phyloP scores from a whole-genome alignment of 257 asterid genomes.

The Solanum dulcamara region DNA sequence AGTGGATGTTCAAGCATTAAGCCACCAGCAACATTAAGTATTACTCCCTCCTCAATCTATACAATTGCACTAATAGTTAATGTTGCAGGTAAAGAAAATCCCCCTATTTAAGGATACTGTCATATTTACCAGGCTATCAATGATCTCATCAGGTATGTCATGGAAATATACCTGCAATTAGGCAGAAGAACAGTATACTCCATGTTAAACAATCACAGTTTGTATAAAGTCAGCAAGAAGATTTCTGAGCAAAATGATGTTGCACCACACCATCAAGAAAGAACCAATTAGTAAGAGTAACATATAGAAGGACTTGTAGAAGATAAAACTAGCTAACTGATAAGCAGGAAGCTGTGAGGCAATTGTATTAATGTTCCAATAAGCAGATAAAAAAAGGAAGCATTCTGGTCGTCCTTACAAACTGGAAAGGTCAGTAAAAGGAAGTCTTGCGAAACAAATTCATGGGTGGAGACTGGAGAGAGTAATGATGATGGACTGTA shows the following conservation, averaged over 20 bases:
- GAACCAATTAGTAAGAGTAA: background rate
- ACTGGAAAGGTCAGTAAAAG: background rate
- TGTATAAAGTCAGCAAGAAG: background rate
- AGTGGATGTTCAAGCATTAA: constrained; percentile 93
- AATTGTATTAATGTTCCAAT: background rate
- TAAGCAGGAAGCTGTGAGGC: background rate
- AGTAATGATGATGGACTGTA: background rate
- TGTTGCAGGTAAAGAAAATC: constrained; percentile 7
- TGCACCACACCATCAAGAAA: background rate
- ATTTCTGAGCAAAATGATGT: background rate
- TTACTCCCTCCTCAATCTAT: constrained; percentile 71
- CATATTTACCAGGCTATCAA: constrained; percentile 58
- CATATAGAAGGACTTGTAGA: background rate
- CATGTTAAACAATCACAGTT: background rate
- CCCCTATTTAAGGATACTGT: background rate
- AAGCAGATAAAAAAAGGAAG: background rate
- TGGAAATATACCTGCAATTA: constrained; percentile 61
- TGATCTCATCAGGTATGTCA: constrained; percentile 71
- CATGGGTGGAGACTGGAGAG: background rate
- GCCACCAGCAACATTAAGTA: constrained; percentile 79
- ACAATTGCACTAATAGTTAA: background rate
- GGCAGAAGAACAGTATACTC: background rate
- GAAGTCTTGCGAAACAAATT: background rate
- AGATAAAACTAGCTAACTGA: background rate
- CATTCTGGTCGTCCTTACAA: background rate